phyloP scores from a whole-genome alignment of 352 stramenopile genomes.

The Phytophthora europaea region DNA sequence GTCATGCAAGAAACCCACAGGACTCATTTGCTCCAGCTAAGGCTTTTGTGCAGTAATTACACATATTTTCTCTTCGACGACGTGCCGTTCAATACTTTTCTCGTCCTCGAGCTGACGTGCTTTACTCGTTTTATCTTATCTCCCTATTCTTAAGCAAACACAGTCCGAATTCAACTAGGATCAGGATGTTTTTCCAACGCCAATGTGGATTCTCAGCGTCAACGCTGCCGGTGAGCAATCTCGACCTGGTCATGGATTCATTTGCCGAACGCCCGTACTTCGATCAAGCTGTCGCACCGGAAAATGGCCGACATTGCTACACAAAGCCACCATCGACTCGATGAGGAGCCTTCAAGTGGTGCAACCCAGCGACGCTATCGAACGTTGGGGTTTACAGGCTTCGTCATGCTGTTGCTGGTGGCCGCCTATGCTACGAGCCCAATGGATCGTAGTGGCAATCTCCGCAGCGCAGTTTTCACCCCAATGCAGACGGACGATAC shows the following conservation, averaged over 20 bases:
- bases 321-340: background rate
- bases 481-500: conserved; percentile 6
- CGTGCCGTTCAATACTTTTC: background rate
- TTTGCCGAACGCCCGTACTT: background rate
- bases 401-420: conserved; percentile 1
- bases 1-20: conserved; percentile 18
- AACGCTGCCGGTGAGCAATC: background rate
- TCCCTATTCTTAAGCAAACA: background rate
- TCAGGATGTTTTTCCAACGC: background rate
- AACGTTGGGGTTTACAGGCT: background rate
- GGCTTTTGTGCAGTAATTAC: background rate
- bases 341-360: background rate
- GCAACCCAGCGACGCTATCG: background rate
- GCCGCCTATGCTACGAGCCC: background rate
- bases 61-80: background rate
- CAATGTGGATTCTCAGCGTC: background rate
- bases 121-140: background rate
- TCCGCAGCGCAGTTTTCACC: background rate
- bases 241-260: background rate
- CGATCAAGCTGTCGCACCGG: background rate
- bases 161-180: background rate
- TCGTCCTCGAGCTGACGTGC: background rate
- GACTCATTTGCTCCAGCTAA: conserved; percentile 26
- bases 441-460: conserved; percentile 1
- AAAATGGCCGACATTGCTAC: background rate